Percentiles rank a stretch among this genome's conserved stretches.
phyloP scores from a whole-genome alignment of 2,329 filamentous ascomycete genomes.

The Cadophora gregata region DNA sequence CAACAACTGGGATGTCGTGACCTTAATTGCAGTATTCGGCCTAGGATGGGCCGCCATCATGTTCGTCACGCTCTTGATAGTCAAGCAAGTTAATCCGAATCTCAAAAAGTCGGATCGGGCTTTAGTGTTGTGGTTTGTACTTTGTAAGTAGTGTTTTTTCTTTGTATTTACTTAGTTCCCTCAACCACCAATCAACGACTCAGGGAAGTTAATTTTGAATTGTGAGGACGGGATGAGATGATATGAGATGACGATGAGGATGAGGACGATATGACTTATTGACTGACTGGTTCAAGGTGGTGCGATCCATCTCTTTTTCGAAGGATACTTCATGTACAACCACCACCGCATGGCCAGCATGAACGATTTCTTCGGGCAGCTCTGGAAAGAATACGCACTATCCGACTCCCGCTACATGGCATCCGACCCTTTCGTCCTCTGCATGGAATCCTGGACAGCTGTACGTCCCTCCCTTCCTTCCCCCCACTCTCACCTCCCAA shows the following conservation, averaged over 20 bases:
- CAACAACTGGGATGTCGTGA: constrained; percentile 33
- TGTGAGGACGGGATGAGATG: too few species aligned
- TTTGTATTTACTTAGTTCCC: too few species aligned
- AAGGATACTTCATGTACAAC: constrained; percentile 56
- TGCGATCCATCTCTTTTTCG: constrained; percentile 42
- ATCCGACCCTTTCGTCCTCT: constrained; percentile 56
- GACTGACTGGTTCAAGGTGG: constrained; percentile 33
- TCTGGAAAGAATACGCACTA: constrained; percentile 64
- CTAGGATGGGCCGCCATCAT: constrained; percentile 34
- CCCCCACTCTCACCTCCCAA: neutral
- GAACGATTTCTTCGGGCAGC: constrained; percentile 55
- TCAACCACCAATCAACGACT: too few species aligned
- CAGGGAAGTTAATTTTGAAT: too few species aligned
- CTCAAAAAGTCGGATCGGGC: constrained; percentile 35
- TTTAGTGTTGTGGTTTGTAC: constrained; percentile 41
- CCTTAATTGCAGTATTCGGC: constrained; percentile 37
- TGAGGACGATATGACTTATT: neutral
- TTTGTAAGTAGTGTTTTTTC: too few species aligned
- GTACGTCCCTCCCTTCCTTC: constrained; percentile 28
- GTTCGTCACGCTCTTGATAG: constrained; percentile 26
- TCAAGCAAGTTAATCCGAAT: constrained; percentile 32
- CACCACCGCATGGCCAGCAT: constrained; percentile 48
- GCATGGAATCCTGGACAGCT: constrained; percentile 61
- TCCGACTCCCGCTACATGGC: constrained; percentile 62
- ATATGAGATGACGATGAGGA: too few species aligned